Evolutionary conservation across 2,329 filamentous ascomycete genomes (phyloP).

Genomic region (Ambrosiella cleistominuta): DNA sequence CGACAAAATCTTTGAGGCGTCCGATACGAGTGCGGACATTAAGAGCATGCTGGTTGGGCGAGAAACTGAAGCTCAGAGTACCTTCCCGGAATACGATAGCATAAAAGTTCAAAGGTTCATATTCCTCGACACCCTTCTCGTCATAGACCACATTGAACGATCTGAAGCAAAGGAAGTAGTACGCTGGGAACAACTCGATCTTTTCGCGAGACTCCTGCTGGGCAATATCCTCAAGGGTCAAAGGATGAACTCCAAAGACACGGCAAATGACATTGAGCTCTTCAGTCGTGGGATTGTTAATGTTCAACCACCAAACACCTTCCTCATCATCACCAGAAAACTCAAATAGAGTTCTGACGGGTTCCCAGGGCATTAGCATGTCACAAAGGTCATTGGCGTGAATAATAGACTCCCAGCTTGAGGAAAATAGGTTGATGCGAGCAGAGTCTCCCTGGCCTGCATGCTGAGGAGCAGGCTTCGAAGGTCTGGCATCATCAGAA

Average conservation of each 20-base stretch:
- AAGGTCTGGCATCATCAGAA: not conserved
- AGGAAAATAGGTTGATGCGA: slow-evolving; percentile 93
- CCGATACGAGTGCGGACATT: slow-evolving; percentile 86
- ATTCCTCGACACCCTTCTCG: slow-evolving; percentile 60
- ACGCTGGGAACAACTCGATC: slow-evolving; percentile 91
- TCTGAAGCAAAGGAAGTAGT: slow-evolving; percentile 96
- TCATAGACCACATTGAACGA: slow-evolving; percentile 72
- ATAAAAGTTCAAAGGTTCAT: slow-evolving; percentile 91
- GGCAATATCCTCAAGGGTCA: slow-evolving; percentile 91
- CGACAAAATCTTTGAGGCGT: slow-evolving; percentile 83
- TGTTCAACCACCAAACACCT: slow-evolving; percentile 98
- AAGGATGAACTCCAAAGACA: slow-evolving; percentile 84
- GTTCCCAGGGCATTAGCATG: slow-evolving; percentile 74
- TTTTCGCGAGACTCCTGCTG: slow-evolving; percentile 95
- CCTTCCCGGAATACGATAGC: slow-evolving; percentile 94
- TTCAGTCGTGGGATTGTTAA: slow-evolving; percentile 75
- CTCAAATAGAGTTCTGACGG: slow-evolving; percentile 70
- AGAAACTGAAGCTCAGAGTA: slow-evolving; percentile 86
- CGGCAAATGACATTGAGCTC: slow-evolving; percentile 79
- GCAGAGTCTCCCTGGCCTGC: slow-evolving; percentile 39
- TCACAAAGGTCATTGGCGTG: slow-evolving; percentile 80
- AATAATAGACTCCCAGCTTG: slow-evolving; percentile 81
- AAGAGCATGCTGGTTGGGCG: slow-evolving; percentile 67
- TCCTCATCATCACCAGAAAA: slow-evolving; percentile 44
- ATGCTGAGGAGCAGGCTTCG: not conserved